A percentile compares a stretch with the other conserved stretches of the same genome.
Evolutionary conservation across 371 early-diverging fungal genomes (phyloP).

Genomic region (Batkoa obscura): DNA sequence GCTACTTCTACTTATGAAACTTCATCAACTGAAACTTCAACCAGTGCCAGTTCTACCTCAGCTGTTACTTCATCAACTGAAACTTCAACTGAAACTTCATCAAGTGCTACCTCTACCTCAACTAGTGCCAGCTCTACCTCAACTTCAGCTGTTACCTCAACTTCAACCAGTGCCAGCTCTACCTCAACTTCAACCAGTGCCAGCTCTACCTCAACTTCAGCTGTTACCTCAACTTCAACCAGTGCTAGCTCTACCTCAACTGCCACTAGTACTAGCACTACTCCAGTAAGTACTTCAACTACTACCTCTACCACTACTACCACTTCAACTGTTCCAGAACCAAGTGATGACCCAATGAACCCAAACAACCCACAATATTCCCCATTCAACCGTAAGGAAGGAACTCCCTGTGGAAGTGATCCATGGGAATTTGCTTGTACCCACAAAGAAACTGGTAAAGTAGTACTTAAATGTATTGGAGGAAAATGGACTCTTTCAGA

Average conservation of each 20-base stretch:
- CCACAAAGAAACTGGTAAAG: no score
- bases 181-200: conserved; percentile 11
- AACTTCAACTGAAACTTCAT: not conserved
- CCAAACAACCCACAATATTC: not conserved
- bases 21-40: not conserved
- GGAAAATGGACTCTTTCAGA: not conserved
- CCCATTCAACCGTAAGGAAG: not conserved
- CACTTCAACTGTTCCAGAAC: conserved; percentile 7
- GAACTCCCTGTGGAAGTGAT: not conserved
- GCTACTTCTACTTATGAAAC: not conserved
- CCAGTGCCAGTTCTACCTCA: not conserved
- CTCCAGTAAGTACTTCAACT: conserved; percentile 15
- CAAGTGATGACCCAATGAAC: conserved; percentile 4
- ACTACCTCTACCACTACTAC: conserved; percentile 14
- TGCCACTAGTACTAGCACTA: not conserved
- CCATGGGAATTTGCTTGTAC: no score
- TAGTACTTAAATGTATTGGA: no score
- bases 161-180: conserved; percentile 15
- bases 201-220: no score
- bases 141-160: not conserved
- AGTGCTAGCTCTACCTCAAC: conserved; percentile 5
- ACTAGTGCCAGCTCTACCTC: conserved; percentile 11
- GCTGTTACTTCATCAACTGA: not conserved
- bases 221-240: conserved; percentile 10
- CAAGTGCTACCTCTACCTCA: conserved; percentile 6